Evolutionary conservation across 805 yeast genomes (phyloP), one percentile per base, ranked within the genome.

Genomic region (Wickerhamomyces strasburgensis): DNA sequence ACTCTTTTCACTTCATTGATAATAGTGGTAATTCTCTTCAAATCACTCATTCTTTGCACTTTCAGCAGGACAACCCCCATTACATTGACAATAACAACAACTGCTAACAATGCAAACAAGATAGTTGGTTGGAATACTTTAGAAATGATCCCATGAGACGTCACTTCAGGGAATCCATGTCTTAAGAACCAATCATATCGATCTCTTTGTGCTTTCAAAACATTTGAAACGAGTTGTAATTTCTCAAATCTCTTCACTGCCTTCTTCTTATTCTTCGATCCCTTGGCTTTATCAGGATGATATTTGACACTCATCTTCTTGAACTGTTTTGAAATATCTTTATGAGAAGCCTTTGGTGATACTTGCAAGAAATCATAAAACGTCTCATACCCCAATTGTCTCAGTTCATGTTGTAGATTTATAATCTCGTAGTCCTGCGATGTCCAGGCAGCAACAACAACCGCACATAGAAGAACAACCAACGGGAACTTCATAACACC

Each of bases 101-200:
- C 52, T 24, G 82, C 65, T 3, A 64, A 47, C 2, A 79, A 27
- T 0, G 84, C 74, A 33, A 77, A 56, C 9, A 70, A 47, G 23
- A 73, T 55, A 27, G 82, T 81, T 16, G 88, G 96, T 52, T 81
- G 73, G 70, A 69, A 87, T 58, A 80, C 71, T 53, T 75, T 56
- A 57, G 82, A 75, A 44, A 68, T 67, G 66, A 83, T 85, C 15
- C 78, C 70, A 13, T 79, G 44, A 2, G 42, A 34, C 40, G 78
- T 78, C 73, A 84, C 86, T 43, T 71, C 68, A 6, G 98, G 98
- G 62, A 93, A 90, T 6, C 98, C 97, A 48, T 76, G 73, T 29
- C 74, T 67, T 37, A 84, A 65, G 61, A 85, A 93, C 58, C 77
- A 88, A 59, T 93, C 98, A 58, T 93, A 93, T 6, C 87, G 70